These are phyloP conservation scores for Letharia columbiana DNA, from an alignment of 495 filamentous ascomycete species.

Conservation along the genomic window DNA sequence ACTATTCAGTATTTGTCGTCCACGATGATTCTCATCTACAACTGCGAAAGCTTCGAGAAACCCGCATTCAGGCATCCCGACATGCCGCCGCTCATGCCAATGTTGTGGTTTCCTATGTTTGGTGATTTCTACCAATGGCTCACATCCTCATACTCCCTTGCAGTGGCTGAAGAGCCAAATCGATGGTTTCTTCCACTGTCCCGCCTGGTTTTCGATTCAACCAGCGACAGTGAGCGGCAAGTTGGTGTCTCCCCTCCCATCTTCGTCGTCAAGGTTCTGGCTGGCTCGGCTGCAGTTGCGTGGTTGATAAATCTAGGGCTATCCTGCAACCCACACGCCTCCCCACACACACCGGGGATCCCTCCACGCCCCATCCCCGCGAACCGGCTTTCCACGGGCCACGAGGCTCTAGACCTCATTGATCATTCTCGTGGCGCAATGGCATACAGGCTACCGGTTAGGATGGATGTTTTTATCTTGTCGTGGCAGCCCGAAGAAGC, in stretches of 20 bases:
- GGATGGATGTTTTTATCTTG: background rate
- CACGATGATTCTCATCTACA: background rate
- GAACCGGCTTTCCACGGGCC: background rate
- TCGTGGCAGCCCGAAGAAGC: background rate
- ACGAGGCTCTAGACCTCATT: background rate
- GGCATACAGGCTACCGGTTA: background rate
- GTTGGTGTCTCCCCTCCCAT: background rate
- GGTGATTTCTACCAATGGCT: background rate
- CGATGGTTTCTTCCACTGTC: background rate
- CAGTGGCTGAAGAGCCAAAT: background rate
- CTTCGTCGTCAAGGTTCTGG: background rate
- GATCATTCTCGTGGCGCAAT: background rate
- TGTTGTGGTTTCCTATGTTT: background rate
- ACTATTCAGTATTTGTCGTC: background rate
- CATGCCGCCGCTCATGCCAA: background rate
- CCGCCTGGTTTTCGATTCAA: background rate
- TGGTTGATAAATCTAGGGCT: background rate
- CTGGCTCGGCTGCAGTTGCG: background rate
- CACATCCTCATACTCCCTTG: background rate
- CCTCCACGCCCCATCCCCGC: background rate
- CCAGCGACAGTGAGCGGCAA: background rate
- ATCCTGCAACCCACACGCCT: background rate
- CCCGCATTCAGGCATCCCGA: background rate
- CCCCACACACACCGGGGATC: background rate
- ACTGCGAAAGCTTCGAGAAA: background rate